Base-by-base conservation (phyloP, 306 rosid genomes). In the Begonia peltatifolia region DNA sequence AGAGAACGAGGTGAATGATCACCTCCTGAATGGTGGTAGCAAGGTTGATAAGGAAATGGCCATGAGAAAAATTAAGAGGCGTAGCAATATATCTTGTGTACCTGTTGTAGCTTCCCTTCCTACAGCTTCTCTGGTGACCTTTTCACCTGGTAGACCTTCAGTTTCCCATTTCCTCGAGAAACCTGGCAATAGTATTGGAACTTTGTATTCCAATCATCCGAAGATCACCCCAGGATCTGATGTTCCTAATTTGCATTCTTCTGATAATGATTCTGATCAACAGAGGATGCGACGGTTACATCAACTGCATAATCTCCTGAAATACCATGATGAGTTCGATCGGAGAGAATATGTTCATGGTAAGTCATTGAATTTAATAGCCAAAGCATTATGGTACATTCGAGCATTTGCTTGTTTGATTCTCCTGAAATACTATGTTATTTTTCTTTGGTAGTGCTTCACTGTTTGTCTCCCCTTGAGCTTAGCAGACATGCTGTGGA, bases 401-500 rank as follows among this genome's bases (percentile, higher is more conserved):
- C 9, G 38, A 30, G 8, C 38, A 0, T 1, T 30, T 30, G 38
- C 38, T 30, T 30, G 38, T 30, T 30, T 30, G 38, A 30, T 30
- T 7, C 3, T 30, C 38, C 9, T 30, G 38, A 30, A 5, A 30
- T 50, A 53, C 46, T 55, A n/a, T 55, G 22, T 52, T 12, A 14
- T 10, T 59, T 63, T 0, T 30, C 8, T 30, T 30, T 30, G 9
- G 13, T 47, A 76, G 81, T 57, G 69, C 71, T 76, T 43, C 57
- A 58, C 58, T 46, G 51, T 68, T 54, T 76, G 42, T 53, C 72
- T 25, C 47, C 81, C 47, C 42, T 59, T 55, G 77, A 76, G 63
- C 81, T 76, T 18, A 76, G 68, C 81, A 64, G 59, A 22, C 68
- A 64, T 57, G 81, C 81, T 22, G 53, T 76, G 44, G 68, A 68